Evolutionary conservation across 352 stramenopile genomes (phyloP).

Genomic region (Globisporangium spinosum): DNA sequence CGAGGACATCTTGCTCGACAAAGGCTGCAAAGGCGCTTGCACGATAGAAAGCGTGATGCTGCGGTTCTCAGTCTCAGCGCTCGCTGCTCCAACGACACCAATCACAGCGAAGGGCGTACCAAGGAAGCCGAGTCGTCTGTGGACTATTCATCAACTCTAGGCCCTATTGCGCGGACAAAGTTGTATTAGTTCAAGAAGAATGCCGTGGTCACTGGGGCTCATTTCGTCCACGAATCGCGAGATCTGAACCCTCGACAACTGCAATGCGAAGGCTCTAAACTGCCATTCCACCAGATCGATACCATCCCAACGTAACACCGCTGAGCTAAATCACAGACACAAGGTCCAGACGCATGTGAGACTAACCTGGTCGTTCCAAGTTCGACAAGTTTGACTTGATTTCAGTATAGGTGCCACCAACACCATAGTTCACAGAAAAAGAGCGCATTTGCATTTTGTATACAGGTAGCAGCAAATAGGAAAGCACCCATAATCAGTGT

Average conservation of each 20-base stretch:
- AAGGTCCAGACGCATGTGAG: neutral
- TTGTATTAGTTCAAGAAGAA: neutral
- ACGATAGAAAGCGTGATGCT: neutral
- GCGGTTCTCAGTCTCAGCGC: neutral
- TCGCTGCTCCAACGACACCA: neutral
- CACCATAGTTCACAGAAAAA: neutral
- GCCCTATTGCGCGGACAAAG: slow-evolving; percentile 4
- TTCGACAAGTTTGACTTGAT: neutral
- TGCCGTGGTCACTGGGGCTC: slow-evolving; percentile 2
- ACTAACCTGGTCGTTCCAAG: neutral
- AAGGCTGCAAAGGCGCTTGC: neutral
- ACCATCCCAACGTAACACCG: neutral
- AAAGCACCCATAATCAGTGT: neutral
- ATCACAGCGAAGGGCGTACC: neutral
- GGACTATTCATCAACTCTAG: slow-evolving; percentile 6
- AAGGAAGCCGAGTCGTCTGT: neutral
- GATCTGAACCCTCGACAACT: neutral
- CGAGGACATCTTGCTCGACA: slow-evolving; percentile 9
- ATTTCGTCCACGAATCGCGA: neutral
- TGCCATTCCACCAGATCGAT: neutral
- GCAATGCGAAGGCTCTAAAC: neutral
- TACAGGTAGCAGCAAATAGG: neutral
- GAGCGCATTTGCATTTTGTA: neutral
- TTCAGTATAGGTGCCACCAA: neutral
- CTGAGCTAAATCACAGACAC: neutral